Percentiles rank a stretch among this genome's conserved stretches.
phyloP scores from a whole-genome alignment of 257 asterid genomes.

The Gentiana macrophylla region DNA sequence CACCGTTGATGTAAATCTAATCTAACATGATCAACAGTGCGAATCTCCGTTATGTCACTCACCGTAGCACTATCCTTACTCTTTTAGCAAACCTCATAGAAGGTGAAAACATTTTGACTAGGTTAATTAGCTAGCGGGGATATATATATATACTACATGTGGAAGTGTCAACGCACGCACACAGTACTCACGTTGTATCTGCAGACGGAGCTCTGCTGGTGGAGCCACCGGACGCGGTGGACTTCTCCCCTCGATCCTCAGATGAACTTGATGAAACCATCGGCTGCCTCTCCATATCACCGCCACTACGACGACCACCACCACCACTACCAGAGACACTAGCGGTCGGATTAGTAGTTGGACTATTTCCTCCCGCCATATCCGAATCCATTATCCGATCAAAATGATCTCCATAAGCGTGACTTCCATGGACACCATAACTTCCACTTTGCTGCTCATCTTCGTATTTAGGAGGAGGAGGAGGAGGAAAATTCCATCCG shows the following conservation, averaged over 20 bases:
- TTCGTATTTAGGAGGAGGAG: conserved; percentile 5
- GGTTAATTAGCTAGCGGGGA: no score
- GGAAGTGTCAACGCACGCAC: neutral
- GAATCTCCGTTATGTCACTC: no score
- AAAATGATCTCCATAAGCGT: conserved; percentile 14
- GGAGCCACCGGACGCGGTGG: conserved; percentile 41
- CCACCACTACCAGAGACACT: neutral
- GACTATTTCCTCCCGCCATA: conserved; percentile 18
- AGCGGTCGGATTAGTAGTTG: neutral
- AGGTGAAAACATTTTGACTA: no score
- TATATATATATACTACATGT: no score
- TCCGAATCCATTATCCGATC: conserved; percentile 26
- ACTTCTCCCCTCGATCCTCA: conserved; percentile 57
- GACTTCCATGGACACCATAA: neutral
- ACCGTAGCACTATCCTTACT: no score
- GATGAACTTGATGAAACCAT: conserved; percentile 65
- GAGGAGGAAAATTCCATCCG: conserved; percentile 52
- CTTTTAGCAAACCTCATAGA: no score
- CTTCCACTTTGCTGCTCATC: conserved; percentile 18
- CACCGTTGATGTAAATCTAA: no score
- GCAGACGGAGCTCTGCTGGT: conserved; percentile 27
- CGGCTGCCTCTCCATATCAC: conserved; percentile 18
- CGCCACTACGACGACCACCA: conserved; percentile 13
- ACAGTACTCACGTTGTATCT: conserved; percentile 60
- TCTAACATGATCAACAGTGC: no score